These are phyloP conservation scores for Malus hybrid DNA, from an alignment of 331 rosid species.

Conservation along the genomic window DNA sequence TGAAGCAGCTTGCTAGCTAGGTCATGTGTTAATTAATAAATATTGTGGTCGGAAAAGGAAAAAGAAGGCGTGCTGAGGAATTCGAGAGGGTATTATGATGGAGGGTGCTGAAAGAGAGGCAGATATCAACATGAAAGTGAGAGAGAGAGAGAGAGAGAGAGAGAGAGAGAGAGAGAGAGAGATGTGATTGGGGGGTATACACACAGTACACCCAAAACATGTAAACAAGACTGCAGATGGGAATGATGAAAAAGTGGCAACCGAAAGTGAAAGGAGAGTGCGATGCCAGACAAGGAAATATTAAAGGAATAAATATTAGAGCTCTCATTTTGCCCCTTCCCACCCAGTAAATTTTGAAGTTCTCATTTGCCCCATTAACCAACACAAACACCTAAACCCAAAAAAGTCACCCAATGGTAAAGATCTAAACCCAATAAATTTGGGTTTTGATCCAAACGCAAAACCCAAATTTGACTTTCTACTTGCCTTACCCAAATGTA, in stretches of 20 bases:
- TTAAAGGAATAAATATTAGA: too few species aligned
- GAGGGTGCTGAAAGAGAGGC: slow-evolving; percentile 48
- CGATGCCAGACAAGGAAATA: not conserved
- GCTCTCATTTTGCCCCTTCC: too few species aligned
- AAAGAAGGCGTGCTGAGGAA: slow-evolving; percentile 29
- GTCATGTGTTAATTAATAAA: not conserved
- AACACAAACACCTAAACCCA: too few species aligned
- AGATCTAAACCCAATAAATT: too few species aligned
- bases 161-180: slow-evolving; percentile 14
- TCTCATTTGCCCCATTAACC: too few species aligned
- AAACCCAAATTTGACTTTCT: too few species aligned
- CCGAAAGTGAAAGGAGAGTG: not conserved
- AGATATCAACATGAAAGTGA: not conserved
- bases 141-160: slow-evolving; percentile 18
- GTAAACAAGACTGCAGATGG: not conserved
- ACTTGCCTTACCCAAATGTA: too few species aligned
- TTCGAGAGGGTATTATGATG: slow-evolving; percentile 37
- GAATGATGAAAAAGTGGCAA: slow-evolving; percentile 2
- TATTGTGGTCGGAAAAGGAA: not conserved
- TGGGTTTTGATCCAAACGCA: too few species aligned
- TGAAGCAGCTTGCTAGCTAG: not conserved
- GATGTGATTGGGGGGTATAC: not conserved
- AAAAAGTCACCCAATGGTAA: too few species aligned
- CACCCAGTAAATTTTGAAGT: too few species aligned
- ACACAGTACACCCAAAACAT: not conserved